Conservation (phyloP, 768 basidiomycete genomes). For the Lactarius sanguifluus region DNA sequence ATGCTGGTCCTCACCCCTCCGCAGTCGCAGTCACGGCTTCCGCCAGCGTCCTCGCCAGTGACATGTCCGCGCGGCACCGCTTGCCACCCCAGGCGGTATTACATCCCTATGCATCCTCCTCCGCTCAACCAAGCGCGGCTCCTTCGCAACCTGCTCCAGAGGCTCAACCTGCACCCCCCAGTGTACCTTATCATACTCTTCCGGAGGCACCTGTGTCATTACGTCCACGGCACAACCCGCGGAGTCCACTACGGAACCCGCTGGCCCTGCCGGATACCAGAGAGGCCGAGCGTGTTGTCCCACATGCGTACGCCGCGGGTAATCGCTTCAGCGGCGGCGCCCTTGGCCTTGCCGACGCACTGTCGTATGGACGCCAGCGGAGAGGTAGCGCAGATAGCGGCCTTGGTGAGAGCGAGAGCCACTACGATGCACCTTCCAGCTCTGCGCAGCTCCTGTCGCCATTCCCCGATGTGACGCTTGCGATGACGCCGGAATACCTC, state of each 20-base stretch:
- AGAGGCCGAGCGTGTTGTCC: background rate
- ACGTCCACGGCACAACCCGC: background rate
- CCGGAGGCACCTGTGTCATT: background rate
- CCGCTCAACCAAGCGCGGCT: background rate
- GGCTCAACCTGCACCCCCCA: background rate
- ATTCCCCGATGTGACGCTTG: slow-evolving; percentile 8
- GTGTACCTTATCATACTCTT: background rate
- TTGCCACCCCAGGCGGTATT: slow-evolving; percentile 35
- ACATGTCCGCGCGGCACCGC: slow-evolving; percentile 40
- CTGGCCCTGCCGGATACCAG: slow-evolving; percentile 2
- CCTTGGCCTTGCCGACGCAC: slow-evolving; percentile 62
- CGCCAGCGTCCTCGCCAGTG: slow-evolving; percentile 29
- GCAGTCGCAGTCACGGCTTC: slow-evolving; percentile 30
- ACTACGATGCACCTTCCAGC: slow-evolving; percentile 9
- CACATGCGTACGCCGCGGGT: slow-evolving; percentile 26
- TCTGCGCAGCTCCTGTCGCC: slow-evolving; percentile 19
- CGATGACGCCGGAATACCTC: background rate
- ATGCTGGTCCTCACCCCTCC: slow-evolving; percentile 45
- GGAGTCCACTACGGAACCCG: background rate
- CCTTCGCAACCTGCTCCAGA: background rate
- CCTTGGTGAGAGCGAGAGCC: slow-evolving; percentile 48
- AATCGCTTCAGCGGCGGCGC: slow-evolving; percentile 18
- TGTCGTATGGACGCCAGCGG: slow-evolving; percentile 48
- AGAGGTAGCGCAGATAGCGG: slow-evolving; percentile 44
- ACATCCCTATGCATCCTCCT: slow-evolving; percentile 27